phyloP scores from a whole-genome alignment of 306 rosid species.

The Sophora flavescens region DNA sequence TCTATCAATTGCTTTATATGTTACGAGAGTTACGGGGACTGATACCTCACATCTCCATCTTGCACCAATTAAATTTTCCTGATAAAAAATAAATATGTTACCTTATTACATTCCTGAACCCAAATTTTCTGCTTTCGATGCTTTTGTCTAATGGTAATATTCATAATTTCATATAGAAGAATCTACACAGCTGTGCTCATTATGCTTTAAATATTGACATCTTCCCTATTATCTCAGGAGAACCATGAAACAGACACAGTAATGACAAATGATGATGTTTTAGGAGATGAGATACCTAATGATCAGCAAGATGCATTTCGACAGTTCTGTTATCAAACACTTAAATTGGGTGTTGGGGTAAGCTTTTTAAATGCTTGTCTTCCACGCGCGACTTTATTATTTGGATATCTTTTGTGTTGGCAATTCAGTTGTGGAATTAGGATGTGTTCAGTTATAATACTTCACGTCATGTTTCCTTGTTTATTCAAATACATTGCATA shows the following conservation, averaged over 20 bases:
- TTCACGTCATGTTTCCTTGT: background rate
- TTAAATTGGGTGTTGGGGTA: slow-evolving; percentile 85
- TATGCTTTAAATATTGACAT: slow-evolving; percentile 5
- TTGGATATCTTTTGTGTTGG: slow-evolving; percentile 6
- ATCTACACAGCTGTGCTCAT: background rate
- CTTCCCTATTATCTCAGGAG: slow-evolving; percentile 61
- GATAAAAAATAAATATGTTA: background rate
- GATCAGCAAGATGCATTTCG: slow-evolving; percentile 92
- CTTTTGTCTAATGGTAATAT: slow-evolving; percentile 7
- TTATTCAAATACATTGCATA: slow-evolving; percentile 32
- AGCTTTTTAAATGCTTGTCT: slow-evolving; percentile 44
- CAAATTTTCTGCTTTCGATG: slow-evolving; percentile 20
- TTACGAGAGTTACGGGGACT: background rate
- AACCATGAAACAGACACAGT: slow-evolving; percentile 58
- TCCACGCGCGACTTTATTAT: background rate
- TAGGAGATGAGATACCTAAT: slow-evolving; percentile 96
- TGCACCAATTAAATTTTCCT: no score
- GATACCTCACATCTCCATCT: no score
- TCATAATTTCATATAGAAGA: background rate
- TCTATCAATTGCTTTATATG: background rate
- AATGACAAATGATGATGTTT: slow-evolving; percentile 95
- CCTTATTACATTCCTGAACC: slow-evolving; percentile 12
- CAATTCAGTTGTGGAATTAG: slow-evolving; percentile 4
- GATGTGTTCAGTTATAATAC: slow-evolving; percentile 3
- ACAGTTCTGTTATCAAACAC: slow-evolving; percentile 92